Evolutionary conservation across 2,329 filamentous ascomycete species (phyloP), one percentile per base, ranked within the genome.

Genomic region (Fusarium temperatum): DNA sequence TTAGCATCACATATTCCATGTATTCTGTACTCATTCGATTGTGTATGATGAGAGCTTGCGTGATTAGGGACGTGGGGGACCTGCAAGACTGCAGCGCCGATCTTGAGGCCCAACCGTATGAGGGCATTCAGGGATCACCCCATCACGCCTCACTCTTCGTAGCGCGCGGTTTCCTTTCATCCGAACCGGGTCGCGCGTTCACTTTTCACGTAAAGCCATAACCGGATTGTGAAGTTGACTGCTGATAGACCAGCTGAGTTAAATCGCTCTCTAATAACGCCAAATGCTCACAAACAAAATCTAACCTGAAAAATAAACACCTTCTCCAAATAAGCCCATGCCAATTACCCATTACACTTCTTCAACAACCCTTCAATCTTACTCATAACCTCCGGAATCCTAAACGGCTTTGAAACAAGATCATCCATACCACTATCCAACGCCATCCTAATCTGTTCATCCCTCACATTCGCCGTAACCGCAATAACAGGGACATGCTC

Each of bases 321-420:
- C 2, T 39, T 11, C 35, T 10, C 14, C 15, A 20, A 10, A 8
- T 0, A 5, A 26, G 4, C 6, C 7, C 24, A 20, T 26, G 2
- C 10, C 15, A 24, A 35, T 22, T 63, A 70, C 5, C 35, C 18
- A 17, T 53, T 56, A 6, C 39, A 50, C 13, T 44, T 35, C 76
- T 35, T 63, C 12, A 76, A 32, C 18, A 76, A 26, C 11, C 22
- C n/a, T n/a, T 74, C 59, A 79, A 92, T 89, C 81, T 88, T 90
- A 42, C 86, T 85, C 42, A 90, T 81, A 30, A 92, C 77, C 66
- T 88, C 86, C 2, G 81, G 79, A 58, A 87, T 86, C 26, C 84
- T 80, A 72, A 90, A 91, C 4, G 89, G 89, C 76, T 91, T 91
- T 1, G 86, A 85, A 10, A 91, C 85, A 12, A 90, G 84, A 77